phyloP scores from a whole-genome alignment of 2,329 filamentous ascomycete genomes.

The Fusarium secorum region DNA sequence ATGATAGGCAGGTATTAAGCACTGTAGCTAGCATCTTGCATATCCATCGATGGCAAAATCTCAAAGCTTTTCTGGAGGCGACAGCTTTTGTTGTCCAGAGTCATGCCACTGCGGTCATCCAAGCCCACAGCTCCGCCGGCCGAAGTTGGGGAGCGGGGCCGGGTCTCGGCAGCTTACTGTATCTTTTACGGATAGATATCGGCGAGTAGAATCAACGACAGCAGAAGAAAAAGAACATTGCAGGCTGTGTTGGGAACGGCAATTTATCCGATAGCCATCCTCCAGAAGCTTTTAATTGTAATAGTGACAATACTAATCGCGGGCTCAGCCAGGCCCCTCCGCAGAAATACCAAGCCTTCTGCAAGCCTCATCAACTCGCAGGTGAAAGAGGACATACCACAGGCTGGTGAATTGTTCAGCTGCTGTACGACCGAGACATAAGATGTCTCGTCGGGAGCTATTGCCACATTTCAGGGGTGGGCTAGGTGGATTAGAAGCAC shows the following conservation, averaged over 20 bases:
- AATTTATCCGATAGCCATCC: constrained; percentile 21
- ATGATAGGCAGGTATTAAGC: constrained; percentile 5
- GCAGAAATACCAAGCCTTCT: background rate
- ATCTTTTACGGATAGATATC: background rate
- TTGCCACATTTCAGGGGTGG: constrained; percentile 35
- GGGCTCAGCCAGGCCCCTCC: constrained; percentile 25
- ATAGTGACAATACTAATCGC: constrained; percentile 3
- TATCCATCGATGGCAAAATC: constrained; percentile 12
- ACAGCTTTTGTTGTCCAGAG: constrained; percentile 1
- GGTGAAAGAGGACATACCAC: background rate
- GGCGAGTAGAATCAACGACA: background rate
- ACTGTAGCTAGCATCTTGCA: constrained; percentile 12
- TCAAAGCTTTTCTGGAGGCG: background rate
- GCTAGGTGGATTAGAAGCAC: constrained; percentile 15
- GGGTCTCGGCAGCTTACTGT: constrained; percentile 10
- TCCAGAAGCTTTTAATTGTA: constrained; percentile 7
- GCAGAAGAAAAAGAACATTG: background rate
- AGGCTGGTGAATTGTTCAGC: constrained; percentile 17
- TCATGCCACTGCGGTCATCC: constrained; percentile 19
- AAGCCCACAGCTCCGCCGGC: constrained; percentile 7
- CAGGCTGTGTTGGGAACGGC: constrained; percentile 1
- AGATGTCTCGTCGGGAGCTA: constrained; percentile 1
- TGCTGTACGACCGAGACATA: constrained; percentile 17
- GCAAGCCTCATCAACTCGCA: constrained; percentile 10
- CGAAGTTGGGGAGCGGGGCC: constrained; percentile 15